A percentile compares a stretch with the other conserved stretches of the same genome.
These are phyloP conservation scores for Penicillium sp. DNA, from an alignment of 2,329 filamentous ascomycete genomes.

Conservation along the genomic window DNA sequence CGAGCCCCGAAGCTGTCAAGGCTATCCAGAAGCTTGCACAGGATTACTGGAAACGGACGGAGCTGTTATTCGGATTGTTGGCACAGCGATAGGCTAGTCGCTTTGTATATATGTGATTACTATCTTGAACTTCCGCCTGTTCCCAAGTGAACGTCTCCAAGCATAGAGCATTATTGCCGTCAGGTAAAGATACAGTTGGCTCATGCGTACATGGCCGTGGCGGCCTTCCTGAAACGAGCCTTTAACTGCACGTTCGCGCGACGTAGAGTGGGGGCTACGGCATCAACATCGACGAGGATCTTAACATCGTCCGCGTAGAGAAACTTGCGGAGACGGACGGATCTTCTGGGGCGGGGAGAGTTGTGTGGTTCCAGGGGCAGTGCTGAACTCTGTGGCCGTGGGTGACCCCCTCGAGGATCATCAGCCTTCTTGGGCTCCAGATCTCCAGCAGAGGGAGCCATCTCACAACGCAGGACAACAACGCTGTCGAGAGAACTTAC, in stretches of 20 bases:
- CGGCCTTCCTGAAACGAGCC: not conserved
- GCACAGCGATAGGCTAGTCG: conserved; percentile 31
- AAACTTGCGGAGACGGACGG: not conserved
- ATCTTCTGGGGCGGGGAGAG: not conserved
- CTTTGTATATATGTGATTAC: not conserved
- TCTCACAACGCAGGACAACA: too few relatives aligned
- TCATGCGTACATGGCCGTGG: too few relatives aligned
- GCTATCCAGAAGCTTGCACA: conserved; percentile 60
- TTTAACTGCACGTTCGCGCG: not conserved
- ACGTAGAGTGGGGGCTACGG: not conserved
- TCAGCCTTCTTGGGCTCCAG: too few relatives aligned
- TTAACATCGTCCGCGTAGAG: not conserved
- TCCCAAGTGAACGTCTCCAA: not conserved
- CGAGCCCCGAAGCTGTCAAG: conserved; percentile 51
- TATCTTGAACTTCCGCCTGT: too few relatives aligned
- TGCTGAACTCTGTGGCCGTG: not conserved
- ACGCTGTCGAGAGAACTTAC: too few relatives aligned
- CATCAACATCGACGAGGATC: not conserved
- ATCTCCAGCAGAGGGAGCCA: too few relatives aligned
- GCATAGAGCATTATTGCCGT: too few relatives aligned
- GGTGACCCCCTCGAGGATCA: too few relatives aligned
- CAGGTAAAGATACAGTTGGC: too few relatives aligned
- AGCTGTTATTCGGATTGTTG: conserved; percentile 76
- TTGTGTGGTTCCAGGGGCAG: not conserved
- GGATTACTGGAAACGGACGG: conserved; percentile 82